Base-by-base conservation (phyloP, 257 asterid species). In the Ballota nigra region DNA sequence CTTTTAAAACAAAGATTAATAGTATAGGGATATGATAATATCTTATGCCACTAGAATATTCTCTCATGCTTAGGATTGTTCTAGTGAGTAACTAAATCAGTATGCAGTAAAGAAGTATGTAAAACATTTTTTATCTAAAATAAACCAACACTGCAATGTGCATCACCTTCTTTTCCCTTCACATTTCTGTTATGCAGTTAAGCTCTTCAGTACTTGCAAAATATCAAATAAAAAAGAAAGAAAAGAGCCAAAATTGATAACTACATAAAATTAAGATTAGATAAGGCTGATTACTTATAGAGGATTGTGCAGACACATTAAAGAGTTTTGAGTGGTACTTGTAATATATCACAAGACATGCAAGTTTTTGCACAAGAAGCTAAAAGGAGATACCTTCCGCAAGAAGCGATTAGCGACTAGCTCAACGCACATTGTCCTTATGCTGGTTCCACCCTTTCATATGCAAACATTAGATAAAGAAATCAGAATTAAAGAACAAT, bases 331-430 rank as follows among this genome's bases (percentile, higher is more conserved):
- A 20, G 58, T 10, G 19, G 26, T 22, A 34, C 26, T 60, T 31
- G 41, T 34, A 62, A 16, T 29, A 9, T 28, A 41, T 74, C 47
- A 33, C 24, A 28, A 52, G 52, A 28, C 58, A 16, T 26, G 59
- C 73, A 47, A 23, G 18, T 24, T 71, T 64, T 70, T 77, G 16
- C 31, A 13, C 10, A 49, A 51, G 73, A 75, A 77, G 66, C 67
- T 40, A 65, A 74, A 66, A 66, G 72, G 47, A 69, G 69, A 63
- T 86, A 94, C 99, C 97, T 83, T 94, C 57, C 98, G 90, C 83
- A 94, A 83, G 88, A 94, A 94, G 81, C 99, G 97, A 81, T 94
- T 87, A n/a, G 88, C 98, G 12, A 91, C 97, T 87, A 94, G 78
- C 87, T 94, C 99, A 75, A 91, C 79, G 83, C 98, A 91, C 97